phyloP scores from a whole-genome alignment of 371 early-diverging fungal genomes.

The Zancudomyces culisetae region DNA sequence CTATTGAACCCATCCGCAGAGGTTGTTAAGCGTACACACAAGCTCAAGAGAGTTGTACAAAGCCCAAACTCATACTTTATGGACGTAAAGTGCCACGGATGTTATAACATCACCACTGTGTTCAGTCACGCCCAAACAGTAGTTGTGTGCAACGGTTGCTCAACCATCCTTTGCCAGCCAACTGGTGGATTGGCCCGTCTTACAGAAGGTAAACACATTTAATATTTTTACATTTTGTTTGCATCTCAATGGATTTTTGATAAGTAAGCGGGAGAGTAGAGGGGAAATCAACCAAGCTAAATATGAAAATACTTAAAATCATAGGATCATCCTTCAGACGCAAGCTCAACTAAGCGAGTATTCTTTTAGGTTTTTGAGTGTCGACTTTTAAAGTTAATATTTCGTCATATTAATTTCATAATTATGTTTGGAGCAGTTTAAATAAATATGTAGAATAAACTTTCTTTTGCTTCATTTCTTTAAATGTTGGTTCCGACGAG shows the following conservation, averaged over 20 bases:
- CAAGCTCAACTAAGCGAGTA: conserved; percentile 4
- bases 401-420: too few species aligned
- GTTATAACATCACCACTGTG: conserved; percentile 91
- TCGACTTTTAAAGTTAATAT: too few species aligned
- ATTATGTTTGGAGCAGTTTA: too few species aligned
- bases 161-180: conserved; percentile 92
- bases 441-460: too few species aligned
- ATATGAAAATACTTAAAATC: background rate
- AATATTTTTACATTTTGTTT: background rate
- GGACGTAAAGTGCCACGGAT: conserved; percentile 99
- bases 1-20: conserved; percentile 95
- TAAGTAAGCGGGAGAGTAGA: background rate
- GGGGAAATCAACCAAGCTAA: background rate
- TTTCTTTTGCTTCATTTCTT: too few species aligned
- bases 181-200: conserved; percentile 97
- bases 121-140: conserved; percentile 99
- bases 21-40: conserved; percentile 87
- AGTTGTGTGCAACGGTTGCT: conserved; percentile 90
- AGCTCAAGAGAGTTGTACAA: conserved; percentile 98
- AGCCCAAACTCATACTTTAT: conserved; percentile 99
- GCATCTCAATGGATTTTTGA: background rate
- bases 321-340: conserved; percentile 3
- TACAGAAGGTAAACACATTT: conserved; percentile 43
- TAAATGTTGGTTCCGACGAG: too few species aligned
- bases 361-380: too few species aligned